Evolutionary conservation across 495 filamentous ascomycete species (phyloP).

Genomic region (Ramalina intermedia): DNA sequence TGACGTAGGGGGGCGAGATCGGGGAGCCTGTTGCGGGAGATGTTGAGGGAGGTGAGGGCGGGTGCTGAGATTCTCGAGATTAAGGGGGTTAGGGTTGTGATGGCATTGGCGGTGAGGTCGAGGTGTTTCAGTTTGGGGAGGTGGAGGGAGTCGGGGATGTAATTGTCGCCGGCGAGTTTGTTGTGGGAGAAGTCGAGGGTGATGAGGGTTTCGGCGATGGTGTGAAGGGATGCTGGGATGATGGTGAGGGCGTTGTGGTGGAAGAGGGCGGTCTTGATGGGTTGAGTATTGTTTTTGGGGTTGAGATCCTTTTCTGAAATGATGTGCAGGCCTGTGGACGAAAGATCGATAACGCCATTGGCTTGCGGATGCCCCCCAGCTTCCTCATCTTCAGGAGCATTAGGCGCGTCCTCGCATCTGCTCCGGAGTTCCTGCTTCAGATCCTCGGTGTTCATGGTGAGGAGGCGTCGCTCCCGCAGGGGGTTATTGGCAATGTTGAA

Average conservation of each 20-base stretch:
- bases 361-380: constrained; percentile 30
- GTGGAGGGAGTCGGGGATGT: constrained; percentile 44
- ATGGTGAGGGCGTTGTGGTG: constrained; percentile 59
- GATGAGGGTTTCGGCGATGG: constrained; percentile 53
- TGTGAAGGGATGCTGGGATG: constrained; percentile 53
- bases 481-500: constrained; percentile 76
- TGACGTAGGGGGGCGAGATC: constrained; percentile 42
- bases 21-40: constrained; percentile 64
- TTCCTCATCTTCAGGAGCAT: constrained; percentile 31
- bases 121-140: constrained; percentile 64
- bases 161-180: constrained; percentile 43
- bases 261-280: constrained; percentile 46
- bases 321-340: constrained; percentile 44
- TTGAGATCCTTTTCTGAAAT: constrained; percentile 32
- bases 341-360: constrained; percentile 61
- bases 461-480: constrained; percentile 68
- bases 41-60: constrained; percentile 55
- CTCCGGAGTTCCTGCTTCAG: constrained; percentile 62
- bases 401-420: constrained; percentile 35
- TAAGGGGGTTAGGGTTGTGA: constrained; percentile 51
- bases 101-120: constrained; percentile 52
- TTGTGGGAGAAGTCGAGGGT: constrained; percentile 71
- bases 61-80: constrained; percentile 52
- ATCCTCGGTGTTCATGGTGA: constrained; percentile 64
- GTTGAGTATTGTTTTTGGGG: constrained; percentile 25